These are phyloP conservation scores for Danielia oregonensis DNA, from an alignment of 805 yeast genomes.

Conservation along the genomic window DNA sequence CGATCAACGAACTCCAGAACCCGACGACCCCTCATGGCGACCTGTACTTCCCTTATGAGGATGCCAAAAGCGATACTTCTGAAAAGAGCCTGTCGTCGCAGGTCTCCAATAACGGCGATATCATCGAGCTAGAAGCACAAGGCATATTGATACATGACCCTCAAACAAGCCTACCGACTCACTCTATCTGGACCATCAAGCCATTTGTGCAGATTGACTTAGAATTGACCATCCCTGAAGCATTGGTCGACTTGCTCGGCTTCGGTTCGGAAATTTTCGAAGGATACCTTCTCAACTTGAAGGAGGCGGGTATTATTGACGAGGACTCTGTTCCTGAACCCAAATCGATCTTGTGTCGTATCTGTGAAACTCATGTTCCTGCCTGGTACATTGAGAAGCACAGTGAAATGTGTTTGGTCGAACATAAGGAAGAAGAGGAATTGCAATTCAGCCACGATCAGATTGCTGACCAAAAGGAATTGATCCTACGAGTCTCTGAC, in stretches of 20 bases:
- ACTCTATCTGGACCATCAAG: slow-evolving; percentile 90
- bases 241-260: slow-evolving; percentile 72
- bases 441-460: slow-evolving; percentile 73
- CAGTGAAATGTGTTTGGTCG: slow-evolving; percentile 80
- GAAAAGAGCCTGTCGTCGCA: slow-evolving; percentile 21
- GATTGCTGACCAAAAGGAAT: slow-evolving; percentile 63
- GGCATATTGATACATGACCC: slow-evolving; percentile 78
- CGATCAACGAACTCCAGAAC: background rate
- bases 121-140: slow-evolving; percentile 84
- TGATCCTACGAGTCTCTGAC: slow-evolving; percentile 44
- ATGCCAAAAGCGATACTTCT: background rate
- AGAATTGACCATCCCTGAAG: slow-evolving; percentile 65
- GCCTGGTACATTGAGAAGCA: slow-evolving; percentile 97
- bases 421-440: slow-evolving; percentile 76
- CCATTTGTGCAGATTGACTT: slow-evolving; percentile 66
- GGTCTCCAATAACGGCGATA: slow-evolving; percentile 52
- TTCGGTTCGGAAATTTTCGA: slow-evolving; percentile 86
- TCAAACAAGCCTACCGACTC: slow-evolving; percentile 56
- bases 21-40: too few species aligned
- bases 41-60: background rate
- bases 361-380: slow-evolving; percentile 88
- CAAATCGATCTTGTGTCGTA: slow-evolving; percentile 77
- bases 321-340: slow-evolving; percentile 74
- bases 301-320: slow-evolving; percentile 61
- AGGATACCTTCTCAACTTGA: slow-evolving; percentile 61